A percentile compares a stretch with the other conserved stretches of the same genome.
Evolutionary conservation across 1,139 yeast genomes (phyloP).

Genomic region (Saccharomycopsis crataegensis): DNA sequence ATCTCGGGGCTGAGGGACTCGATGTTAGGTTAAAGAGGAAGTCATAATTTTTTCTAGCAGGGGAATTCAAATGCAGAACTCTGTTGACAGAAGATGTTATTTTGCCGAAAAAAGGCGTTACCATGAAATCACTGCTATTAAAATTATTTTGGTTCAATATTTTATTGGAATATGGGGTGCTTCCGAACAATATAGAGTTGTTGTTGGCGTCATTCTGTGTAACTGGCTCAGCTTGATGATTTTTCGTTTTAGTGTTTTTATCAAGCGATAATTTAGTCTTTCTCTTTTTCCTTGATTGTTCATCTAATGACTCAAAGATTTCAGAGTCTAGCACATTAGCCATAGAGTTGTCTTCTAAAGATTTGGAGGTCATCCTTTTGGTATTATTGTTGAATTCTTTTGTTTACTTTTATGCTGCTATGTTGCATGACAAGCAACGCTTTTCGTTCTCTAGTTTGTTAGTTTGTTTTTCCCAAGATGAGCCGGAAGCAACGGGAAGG

Average conservation of each 20-base stretch:
- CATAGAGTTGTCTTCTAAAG: constrained; percentile 6
- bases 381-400: not conserved
- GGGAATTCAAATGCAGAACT: constrained; percentile 2
- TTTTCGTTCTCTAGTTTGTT: too few relatives aligned
- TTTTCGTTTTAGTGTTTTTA: not conserved
- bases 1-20: not conserved
- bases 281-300: not conserved
- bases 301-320: constrained; percentile 9
- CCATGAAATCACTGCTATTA: constrained; percentile 5
- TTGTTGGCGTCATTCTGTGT: not conserved
- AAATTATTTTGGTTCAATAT: constrained; percentile 3
- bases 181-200: not conserved
- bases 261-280: not conserved
- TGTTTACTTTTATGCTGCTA: too few relatives aligned
- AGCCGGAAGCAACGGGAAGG: too few relatives aligned
- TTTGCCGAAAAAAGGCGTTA: constrained; percentile 11
- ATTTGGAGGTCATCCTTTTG: not conserved
- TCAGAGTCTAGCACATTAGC: constrained; percentile 12
- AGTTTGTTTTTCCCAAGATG: too few relatives aligned
- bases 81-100: constrained; percentile 9
- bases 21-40: too few relatives aligned
- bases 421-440: too few relatives aligned
- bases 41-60: not conserved
- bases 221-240: not conserved
- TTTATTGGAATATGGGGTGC: constrained; percentile 15